Conservation (phyloP, 2,329 filamentous ascomycete species). For the Immersiporthe knoxdaviesiana region DNA sequence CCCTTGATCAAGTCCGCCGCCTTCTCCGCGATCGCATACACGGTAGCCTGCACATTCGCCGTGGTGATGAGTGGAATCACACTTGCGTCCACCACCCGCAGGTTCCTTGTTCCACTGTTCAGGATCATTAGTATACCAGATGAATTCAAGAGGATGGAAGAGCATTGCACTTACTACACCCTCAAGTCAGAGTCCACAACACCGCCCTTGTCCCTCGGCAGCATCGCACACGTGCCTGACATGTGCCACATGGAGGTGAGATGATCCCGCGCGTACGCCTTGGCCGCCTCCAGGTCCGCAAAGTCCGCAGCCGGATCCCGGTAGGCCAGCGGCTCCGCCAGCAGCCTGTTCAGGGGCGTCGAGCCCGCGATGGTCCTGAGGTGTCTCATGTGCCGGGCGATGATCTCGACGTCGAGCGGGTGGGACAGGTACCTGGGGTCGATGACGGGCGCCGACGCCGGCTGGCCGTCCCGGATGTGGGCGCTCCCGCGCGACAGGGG, state of each 20-base stretch:
- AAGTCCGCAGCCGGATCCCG: slow-evolving; percentile 34
- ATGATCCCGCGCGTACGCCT: slow-evolving; percentile 12
- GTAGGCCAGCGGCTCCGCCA: slow-evolving; percentile 13
- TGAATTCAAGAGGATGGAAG: too few species aligned
- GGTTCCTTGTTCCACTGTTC: slow-evolving; percentile 7
- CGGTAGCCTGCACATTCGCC: slow-evolving; percentile 24
- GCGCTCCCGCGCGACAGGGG: slow-evolving; percentile 60
- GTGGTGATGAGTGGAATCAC: slow-evolving; percentile 21
- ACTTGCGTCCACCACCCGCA: slow-evolving; percentile 25
- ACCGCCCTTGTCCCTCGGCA: slow-evolving; percentile 15
- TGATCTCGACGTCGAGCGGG: slow-evolving; percentile 49
- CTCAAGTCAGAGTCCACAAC: slow-evolving; percentile 22
- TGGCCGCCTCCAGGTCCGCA: slow-evolving; percentile 4
- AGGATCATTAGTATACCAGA: too few species aligned
- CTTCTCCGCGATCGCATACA: slow-evolving; percentile 26
- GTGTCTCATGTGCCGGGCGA: slow-evolving; percentile 47
- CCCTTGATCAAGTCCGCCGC: slow-evolving; percentile 24
- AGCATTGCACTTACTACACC: slow-evolving; percentile 8
- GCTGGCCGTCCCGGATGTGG: slow-evolving; percentile 51
- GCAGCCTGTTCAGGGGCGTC: slow-evolving; percentile 37
- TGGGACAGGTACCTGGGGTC: slow-evolving; percentile 57
- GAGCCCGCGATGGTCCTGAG: slow-evolving; percentile 44
- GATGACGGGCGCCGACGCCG: slow-evolving; percentile 46
- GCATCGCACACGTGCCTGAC: slow-evolving; percentile 23
- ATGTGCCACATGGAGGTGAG: slow-evolving; percentile 23